Evolutionary conservation across 192 early-diverging fungal species (phyloP), one percentile per base, ranked within the genome.

Genomic region (Nowakowskiella sp.): DNA sequence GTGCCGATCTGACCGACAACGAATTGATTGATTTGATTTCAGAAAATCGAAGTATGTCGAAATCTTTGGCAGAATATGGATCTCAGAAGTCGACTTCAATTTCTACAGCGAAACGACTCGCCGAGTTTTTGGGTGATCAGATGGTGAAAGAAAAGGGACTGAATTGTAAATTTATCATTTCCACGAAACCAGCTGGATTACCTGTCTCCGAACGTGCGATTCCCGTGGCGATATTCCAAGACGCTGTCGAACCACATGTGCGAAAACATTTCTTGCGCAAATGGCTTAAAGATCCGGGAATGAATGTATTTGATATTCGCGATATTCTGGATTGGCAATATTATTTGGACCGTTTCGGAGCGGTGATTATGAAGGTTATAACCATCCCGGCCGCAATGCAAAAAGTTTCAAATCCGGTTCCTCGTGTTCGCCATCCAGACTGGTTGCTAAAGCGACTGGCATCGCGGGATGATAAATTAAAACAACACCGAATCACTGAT

Each of bases 361-460:
- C 82, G 25, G 90, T 93, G 1, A 92, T 99, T 60, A 92, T 93
- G 60, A 99, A 97, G 63, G 68, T 97, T 24, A 94, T 99, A 53
- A 96, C 93, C 1, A 99, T 99, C 59, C 96, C 96, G 0, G 96
- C 96, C 5, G 92, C 92, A 0, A 90, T 94, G 89, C 96, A 99
- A 62, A 82, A 86, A 34, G 83, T 99, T 7, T 26, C 71, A 3
- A 99, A 99, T 62, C 96, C 96, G 0, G 85, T 99, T 21, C 91
- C 91, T 5, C 77, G 96, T 28, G 80, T 99, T 10, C 64, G 71
- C 1, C 92, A 97, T 62, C 96, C 96, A 1, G 91, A 97, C 51
- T 99, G 96, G 96, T 66, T 99, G 32, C 72, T 76, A 19, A 88
- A 90, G 58, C 78, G 89, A 7, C 79, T 96, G 3, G 73, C 75